These are phyloP conservation scores for Ceratocystis variospora DNA, from an alignment of 2,329 filamentous ascomycete species.

Conservation along the genomic window DNA sequence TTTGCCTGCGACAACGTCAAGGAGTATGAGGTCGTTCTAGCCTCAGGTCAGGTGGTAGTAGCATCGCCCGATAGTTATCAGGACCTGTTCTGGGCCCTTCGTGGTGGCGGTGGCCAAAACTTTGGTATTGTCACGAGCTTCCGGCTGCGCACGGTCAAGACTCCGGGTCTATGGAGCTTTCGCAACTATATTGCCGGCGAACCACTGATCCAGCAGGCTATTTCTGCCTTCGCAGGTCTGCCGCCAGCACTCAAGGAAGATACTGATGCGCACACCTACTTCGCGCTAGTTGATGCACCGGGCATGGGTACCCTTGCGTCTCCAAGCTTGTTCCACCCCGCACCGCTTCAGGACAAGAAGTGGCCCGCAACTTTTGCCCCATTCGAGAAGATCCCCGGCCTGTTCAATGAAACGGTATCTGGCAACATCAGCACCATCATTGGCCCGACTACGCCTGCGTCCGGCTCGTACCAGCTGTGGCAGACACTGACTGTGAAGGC, in stretches of 20 bases:
- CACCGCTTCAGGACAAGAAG: conserved; percentile 22
- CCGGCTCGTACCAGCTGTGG: conserved; percentile 11
- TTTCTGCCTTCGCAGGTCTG: conserved; percentile 20
- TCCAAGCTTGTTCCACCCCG: conserved; percentile 13
- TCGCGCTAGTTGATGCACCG: conserved; percentile 26
- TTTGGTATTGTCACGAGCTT: conserved; percentile 42
- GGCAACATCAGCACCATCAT: conserved; percentile 3
- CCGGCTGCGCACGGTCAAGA: conserved; percentile 29
- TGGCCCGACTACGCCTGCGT: neutral
- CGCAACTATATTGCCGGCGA: neutral
- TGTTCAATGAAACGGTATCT: neutral
- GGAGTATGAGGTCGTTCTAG: conserved; percentile 34
- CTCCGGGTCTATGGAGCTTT: conserved; percentile 27
- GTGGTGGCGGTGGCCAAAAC: conserved; percentile 39
- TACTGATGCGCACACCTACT: conserved; percentile 15
- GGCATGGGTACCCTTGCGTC: conserved; percentile 23
- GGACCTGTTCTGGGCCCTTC: conserved; percentile 45
- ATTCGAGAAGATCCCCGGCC: neutral
- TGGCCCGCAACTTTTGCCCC: neutral
- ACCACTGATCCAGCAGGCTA: neutral
- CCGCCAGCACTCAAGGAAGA: conserved; percentile 17
- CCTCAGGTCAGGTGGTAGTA: conserved; percentile 30
- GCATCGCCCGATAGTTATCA: conserved; percentile 30
- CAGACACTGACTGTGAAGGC: conserved; percentile 18
- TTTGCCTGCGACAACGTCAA: conserved; percentile 33